These are phyloP conservation scores for Aotearoamyces nothofagi DNA, from an alignment of 2,329 filamentous ascomycete genomes.

Conservation along the genomic window DNA sequence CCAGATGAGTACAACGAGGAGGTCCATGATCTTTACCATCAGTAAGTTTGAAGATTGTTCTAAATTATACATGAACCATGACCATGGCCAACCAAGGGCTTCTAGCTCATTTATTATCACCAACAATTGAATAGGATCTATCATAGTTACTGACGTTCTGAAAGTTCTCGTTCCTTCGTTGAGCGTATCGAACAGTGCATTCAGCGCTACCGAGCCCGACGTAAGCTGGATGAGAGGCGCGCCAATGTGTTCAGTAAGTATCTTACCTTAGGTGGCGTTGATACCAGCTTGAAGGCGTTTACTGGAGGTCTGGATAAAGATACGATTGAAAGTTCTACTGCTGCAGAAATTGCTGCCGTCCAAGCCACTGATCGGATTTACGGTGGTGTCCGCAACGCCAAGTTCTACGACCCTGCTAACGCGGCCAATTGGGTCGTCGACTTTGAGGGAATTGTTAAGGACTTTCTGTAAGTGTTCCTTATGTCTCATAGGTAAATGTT, in stretches of 20 bases:
- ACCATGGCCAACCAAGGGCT: too few species aligned
- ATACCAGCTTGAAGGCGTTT: slow-evolving; percentile 45
- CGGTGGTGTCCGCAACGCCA: slow-evolving; percentile 23
- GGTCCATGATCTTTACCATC: slow-evolving; percentile 45
- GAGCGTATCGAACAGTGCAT: slow-evolving; percentile 70
- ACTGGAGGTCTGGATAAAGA: slow-evolving; percentile 40
- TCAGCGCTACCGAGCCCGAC: slow-evolving; percentile 62
- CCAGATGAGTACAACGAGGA: slow-evolving; percentile 53
- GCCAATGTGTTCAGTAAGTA: slow-evolving; percentile 61
- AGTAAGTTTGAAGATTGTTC: slow-evolving; percentile 37
- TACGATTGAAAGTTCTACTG: slow-evolving; percentile 45
- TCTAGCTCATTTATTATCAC: too few species aligned
- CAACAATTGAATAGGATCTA: slow-evolving; percentile 32
- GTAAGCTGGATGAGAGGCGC: slow-evolving; percentile 53
- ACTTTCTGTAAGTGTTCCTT: slow-evolving; percentile 57
- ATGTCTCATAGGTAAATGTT: too few species aligned
- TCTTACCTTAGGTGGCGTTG: slow-evolving; percentile 69
- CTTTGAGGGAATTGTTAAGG: slow-evolving; percentile 62
- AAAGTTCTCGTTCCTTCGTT: background rate
- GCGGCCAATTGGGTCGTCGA: slow-evolving; percentile 59
- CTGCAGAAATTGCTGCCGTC: slow-evolving; percentile 47
- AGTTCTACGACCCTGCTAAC: slow-evolving; percentile 34
- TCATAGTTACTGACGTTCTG: slow-evolving; percentile 2
- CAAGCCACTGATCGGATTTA: slow-evolving; percentile 47
- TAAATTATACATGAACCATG: too few species aligned